Evolutionary conservation across 495 filamentous ascomycete species (phyloP).

Genomic region (Neurospora hispaniola): DNA sequence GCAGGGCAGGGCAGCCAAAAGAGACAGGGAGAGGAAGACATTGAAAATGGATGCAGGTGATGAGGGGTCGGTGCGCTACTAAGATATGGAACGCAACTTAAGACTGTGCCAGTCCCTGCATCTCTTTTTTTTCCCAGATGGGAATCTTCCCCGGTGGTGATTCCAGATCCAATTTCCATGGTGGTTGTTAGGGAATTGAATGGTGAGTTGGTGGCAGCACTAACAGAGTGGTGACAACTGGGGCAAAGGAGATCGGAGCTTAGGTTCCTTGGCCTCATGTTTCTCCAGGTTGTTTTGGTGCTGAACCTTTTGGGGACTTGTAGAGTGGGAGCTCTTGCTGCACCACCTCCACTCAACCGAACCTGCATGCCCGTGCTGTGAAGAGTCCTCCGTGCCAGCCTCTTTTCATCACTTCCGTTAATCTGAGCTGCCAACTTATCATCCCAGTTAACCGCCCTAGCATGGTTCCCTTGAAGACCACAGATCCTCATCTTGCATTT

Average conservation of each 20-base stretch:
- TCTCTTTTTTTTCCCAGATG: background rate
- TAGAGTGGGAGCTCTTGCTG: too few relatives aligned
- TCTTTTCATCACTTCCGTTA: background rate
- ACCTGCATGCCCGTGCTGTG: too few relatives aligned
- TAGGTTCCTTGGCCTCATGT: background rate
- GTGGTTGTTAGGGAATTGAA: background rate
- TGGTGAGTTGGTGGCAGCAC: background rate
- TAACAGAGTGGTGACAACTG: background rate
- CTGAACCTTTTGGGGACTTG: too few relatives aligned
- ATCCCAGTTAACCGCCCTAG: background rate
- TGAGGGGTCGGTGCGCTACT: background rate
- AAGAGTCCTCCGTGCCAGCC: too few relatives aligned
- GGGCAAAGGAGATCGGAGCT: background rate
- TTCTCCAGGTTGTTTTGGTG: background rate
- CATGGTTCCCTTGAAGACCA: background rate
- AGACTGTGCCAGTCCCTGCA: background rate
- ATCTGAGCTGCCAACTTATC: background rate
- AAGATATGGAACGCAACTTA: background rate
- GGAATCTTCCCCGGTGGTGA: background rate
- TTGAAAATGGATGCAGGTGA: background rate
- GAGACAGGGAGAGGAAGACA: background rate
- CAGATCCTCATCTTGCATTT: background rate
- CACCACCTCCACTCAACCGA: too few relatives aligned
- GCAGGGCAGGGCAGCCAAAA: background rate
- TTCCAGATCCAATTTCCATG: background rate